Evolutionary conservation across 2,329 filamentous ascomycete species (phyloP), one percentile per base, ranked within the genome.

Genomic region (Sporothrix mexicana): DNA sequence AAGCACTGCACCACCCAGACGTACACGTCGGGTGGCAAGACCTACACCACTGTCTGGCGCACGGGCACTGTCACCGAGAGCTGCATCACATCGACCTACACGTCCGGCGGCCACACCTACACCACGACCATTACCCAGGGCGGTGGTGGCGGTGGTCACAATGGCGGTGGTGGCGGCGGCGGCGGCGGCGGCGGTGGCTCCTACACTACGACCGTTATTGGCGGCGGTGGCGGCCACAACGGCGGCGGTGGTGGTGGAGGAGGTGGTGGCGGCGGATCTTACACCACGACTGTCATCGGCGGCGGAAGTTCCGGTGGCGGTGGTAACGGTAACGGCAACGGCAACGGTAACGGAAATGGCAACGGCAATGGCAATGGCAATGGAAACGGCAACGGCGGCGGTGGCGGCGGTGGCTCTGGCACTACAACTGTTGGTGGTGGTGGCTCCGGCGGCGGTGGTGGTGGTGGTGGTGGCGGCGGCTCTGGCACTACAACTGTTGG

Each of bases 91-190:
- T 57, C 64, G 47, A 69, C 71, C 12, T 55, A 59, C n/a, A 55
- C 53, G 8, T 72, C 71, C 4, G 47, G 17, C 25, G 73, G 74
- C 51, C 51, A 66, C 59, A 75, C 73, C 17, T 74, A 69, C 64
- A 68, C 51, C 30, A 71, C 72, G 23, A 73, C 72, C 15, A 71
- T 71, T 15, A 66, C 55, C 43, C 59, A 41, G 13, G 30, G 47
- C 45, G 59, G 57, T 30, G 45, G 45, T 23, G 47, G 69, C 12
- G 55, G 51, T n/a, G 15, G 12, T n/a, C 4, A 23, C 51, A 20
- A 20, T 20, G 51, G 53, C 9, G 20, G 59, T 45, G 36, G 36
- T 4, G 59, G 59, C n/a, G n/a, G 41, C 41, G 61, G 57, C 7
- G 30, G 30, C 15, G 57, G 57, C 9, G 53, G 53, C 25, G 30